These are phyloP conservation scores for Cetradonia linearis DNA, from an alignment of 495 filamentous ascomycete genomes.

Conservation along the genomic window DNA sequence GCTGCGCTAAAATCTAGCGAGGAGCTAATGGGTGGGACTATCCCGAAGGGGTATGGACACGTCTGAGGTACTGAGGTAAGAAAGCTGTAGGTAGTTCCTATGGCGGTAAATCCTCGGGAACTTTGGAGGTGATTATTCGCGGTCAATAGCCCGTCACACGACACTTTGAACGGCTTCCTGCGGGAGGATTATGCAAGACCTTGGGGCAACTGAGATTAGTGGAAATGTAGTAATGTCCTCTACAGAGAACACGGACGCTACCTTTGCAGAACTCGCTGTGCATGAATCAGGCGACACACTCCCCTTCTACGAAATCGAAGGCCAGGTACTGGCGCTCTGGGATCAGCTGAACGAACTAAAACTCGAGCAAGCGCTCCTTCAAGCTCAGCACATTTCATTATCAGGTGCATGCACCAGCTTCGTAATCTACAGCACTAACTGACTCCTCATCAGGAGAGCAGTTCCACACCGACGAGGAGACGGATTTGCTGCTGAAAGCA, in stretches of 20 bases:
- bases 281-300: constrained; percentile 40
- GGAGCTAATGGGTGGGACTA: no score
- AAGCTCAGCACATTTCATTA: constrained; percentile 26
- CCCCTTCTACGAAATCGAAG: constrained; percentile 51
- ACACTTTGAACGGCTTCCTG: no score
- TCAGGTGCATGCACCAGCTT: not conserved
- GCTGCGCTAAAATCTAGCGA: no score
- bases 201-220: not conserved
- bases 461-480: constrained; percentile 33
- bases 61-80: no score
- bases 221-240: constrained; percentile 2
- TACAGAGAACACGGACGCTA: not conserved
- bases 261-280: constrained; percentile 29
- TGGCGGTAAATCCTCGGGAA: not conserved
- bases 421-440: constrained; percentile 1
- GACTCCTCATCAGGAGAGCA: constrained; percentile 27
- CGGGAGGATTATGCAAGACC: not conserved
- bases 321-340: constrained; percentile 53
- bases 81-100: not conserved
- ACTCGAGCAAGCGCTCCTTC: constrained; percentile 57
- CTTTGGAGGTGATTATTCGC: no score
- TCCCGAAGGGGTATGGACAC: not conserved
- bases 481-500: constrained; percentile 41
- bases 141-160: no score
- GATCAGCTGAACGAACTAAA: constrained; percentile 58